These are phyloP conservation scores for Coprinopsis cinerea DNA, from an alignment of 768 basidiomycete genomes.

Conservation along the genomic window DNA sequence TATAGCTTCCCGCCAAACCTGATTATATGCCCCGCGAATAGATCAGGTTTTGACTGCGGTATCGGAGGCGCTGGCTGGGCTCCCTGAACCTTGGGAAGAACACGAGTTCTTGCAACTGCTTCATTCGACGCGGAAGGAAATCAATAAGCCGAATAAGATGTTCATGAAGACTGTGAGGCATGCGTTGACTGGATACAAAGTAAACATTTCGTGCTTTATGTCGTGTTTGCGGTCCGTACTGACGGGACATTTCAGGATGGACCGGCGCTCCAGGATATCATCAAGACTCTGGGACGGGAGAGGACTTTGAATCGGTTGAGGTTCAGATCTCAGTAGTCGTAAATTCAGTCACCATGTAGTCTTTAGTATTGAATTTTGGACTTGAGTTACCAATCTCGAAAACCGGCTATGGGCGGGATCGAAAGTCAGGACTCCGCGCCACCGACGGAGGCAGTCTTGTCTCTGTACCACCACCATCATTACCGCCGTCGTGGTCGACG, in stretches of 20 bases:
- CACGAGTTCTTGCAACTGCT: conserved; percentile 26
- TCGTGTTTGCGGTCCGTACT: not conserved
- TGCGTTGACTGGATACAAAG: conserved; percentile 81
- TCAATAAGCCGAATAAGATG: conserved; percentile 37
- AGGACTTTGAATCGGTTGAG: conserved; percentile 33
- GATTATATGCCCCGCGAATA: conserved; percentile 11
- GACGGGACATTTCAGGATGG: conserved; percentile 35
- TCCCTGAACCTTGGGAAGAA: conserved; percentile 27
- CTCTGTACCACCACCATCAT: conserved; percentile 16
- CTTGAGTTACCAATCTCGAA: too few species aligned
- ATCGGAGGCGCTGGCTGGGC: conserved; percentile 22
- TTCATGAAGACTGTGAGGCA: conserved; percentile 74
- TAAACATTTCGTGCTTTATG: conserved; percentile 22
- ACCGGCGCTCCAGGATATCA: conserved; percentile 39
- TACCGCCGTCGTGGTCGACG: not conserved
- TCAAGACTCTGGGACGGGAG: conserved; percentile 37
- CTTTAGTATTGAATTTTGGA: too few species aligned
- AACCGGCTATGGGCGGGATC: not conserved
- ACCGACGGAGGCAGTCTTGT: not conserved
- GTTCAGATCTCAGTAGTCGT: not conserved
- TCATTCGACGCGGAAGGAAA: conserved; percentile 36
- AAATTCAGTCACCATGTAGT: not conserved
- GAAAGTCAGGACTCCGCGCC: not conserved
- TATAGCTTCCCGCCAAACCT: conserved; percentile 8
- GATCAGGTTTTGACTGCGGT: conserved; percentile 30